Base-by-base conservation (phyloP, 2,329 filamentous ascomycete species). In the Chaetomium sp. region DNA sequence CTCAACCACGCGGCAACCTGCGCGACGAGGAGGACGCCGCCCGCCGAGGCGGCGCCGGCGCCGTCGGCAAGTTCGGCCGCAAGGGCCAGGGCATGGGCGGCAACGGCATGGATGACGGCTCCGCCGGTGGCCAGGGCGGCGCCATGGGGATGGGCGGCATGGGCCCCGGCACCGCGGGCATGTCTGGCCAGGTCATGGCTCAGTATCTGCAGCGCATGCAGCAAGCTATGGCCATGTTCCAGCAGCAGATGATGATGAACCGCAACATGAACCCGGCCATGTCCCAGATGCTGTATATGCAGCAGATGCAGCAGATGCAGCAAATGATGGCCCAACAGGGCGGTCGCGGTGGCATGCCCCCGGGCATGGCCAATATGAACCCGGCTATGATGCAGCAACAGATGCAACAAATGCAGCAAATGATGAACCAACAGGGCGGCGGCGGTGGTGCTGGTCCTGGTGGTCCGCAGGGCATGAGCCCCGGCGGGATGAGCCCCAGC, bases 181-280 rank as follows among this genome's bases (percentile, higher is more conserved):
- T 98, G 91, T 96, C 91, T 23, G 94, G 94, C 0, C 93, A 97
- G 74, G 89, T 96, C 82, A 97, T 98, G 93, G 95, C 95, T 2
- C 93, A 97, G 76, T 97, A 98, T 79, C 96, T 95, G 87, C 92
- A 97, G 77, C 88, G 93, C 56, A 98, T 99, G 94, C 95, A 99
- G 78, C 92, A 97, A 76, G 97, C 96, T 78, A 96, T 97, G 77
- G 84, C 89, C 64, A 89, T 97, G 85, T 95, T 97, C 92, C 93
- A 96, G 78, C 91, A 94, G 73, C 90, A 95, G 75, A 92, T 96
- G 85, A 90, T 89, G 57, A 94, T 94, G 88, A 93, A 87, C 83
- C 70, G 84, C 72, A 74, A 82, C 75, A 87, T 89, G 85, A 93
- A 91, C 76, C 89, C 90, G 45, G 85, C 86, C 51, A 91, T 90